Evolutionary conservation across 2,329 filamentous ascomycete species (phyloP), one percentile per base, ranked within the genome.

Genomic region (Verticillium alfalfae): DNA sequence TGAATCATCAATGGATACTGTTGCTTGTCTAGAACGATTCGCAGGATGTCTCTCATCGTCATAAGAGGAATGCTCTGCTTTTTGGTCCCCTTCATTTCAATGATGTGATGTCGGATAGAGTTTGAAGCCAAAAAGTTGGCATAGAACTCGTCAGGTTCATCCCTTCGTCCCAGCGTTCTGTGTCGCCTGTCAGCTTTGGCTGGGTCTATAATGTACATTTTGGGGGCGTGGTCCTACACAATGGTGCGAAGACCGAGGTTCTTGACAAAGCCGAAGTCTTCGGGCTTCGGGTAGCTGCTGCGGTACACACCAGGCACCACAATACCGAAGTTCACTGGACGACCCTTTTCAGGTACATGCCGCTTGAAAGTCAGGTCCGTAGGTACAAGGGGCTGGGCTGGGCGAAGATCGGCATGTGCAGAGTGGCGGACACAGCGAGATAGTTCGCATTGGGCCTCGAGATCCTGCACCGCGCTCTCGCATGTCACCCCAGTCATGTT

Each of bases 61-160:
- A 80, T 74, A 8, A 85, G 71, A 0, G 89, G 84, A 39, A 92
- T 92, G 9, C 82, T 82, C 60, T 88, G 81, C 68, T 93, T 93
- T 75, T 97, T 97, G 67, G 96, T 97, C n/a, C 93, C 90, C 64
- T 88, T 85, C 80, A 97, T 90, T 67, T 88, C 84, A 69, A 96
- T 89, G 52, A 91, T 81, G 66, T 87, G 79, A 68, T 96, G 92
- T 55, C 82, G 82, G 69, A 97, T 94, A 64, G 81, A 81, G 67
- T 89, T 86, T 5, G 78, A 73, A 41, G 79, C 71, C 67, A 96
- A 84, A 71, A 95, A 97, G 2, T 76, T 70, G 26, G 78, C 71
- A 59, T 86, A 84, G 0, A 79, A 81, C 3, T 80, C 73, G 9
- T 79, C 75, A 4, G 80, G 76, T 16, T 84, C 79, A 3, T 89